Evolutionary conservation across 495 filamentous ascomycete genomes (phyloP), one percentile per base, ranked within the genome.

Genomic region (Aeminium ludgeri): DNA sequence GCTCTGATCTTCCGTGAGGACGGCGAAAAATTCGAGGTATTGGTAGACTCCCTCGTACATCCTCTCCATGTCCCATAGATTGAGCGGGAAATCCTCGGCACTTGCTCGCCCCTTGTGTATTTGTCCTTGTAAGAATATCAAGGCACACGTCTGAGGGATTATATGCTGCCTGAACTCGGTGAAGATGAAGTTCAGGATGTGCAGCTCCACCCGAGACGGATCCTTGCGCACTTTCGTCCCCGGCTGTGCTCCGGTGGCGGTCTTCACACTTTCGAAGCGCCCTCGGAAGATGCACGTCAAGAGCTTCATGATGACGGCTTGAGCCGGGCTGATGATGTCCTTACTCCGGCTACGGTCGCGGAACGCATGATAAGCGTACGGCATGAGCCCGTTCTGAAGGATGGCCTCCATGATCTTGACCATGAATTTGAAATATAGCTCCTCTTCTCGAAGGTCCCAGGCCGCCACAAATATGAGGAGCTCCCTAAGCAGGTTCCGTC

Each of bases 51-150:
- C 86, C 52, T 95, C 76, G 49, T 80, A 80, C 33, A 80, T 85
- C 13, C 86, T 74, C 55, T 95, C 86, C 77, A 95, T 89, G 53
- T 95, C 86, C 86, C 86, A 95, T 23, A 86, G 70, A 50, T 95
- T 89, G 30, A 93, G 74, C 3, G 86, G 86, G 53, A 93, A 95
- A 56, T 92, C 86, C 46, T 82, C 74, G 0, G 78, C 73, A 15
- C 72, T 59, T 6, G 73, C 74, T 38, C 65, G 59, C 32, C 69
- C 70, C n/a, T 64, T 64, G 17, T 81, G 76, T 38, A 93, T 89
- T 50, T 91, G 77, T n/a, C 80, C 80, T 61, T 95, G 86, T 11
- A 91, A 70, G 50, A 85, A 83, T 60, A 95, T 89, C 27, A 95
- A 63, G n/a, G 83, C 84, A 44, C 82, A 81, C 8, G 83, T 91